Percentiles rank a stretch among this genome's conserved stretches.
These are phyloP conservation scores for Bacidia gigantensis DNA, from an alignment of 495 filamentous ascomycete species.

Conservation along the genomic window DNA sequence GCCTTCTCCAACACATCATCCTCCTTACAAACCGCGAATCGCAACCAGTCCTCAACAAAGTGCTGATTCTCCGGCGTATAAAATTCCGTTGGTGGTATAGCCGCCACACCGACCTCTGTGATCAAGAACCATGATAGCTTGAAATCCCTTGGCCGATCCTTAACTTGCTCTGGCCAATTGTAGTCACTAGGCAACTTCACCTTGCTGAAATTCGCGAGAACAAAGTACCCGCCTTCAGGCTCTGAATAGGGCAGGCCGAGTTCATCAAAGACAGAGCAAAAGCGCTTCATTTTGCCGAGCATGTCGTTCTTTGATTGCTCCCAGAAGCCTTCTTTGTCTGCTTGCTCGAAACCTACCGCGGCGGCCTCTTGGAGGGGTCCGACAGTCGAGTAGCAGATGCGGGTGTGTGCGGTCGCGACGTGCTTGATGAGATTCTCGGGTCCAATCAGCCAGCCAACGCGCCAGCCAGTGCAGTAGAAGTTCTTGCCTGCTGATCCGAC, in stretches of 20 bases:
- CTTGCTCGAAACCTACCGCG: slow-evolving; percentile 89
- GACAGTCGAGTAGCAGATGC: slow-evolving; percentile 91
- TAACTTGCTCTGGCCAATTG: slow-evolving; percentile 77
- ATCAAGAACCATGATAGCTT: slow-evolving; percentile 92
- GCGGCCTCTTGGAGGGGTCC: slow-evolving; percentile 90
- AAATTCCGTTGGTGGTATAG: slow-evolving; percentile 94
- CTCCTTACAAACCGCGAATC: slow-evolving; percentile 95
- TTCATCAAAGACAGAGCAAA: slow-evolving; percentile 81
- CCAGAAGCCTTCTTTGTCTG: slow-evolving; percentile 79
- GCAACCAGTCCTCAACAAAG: slow-evolving; percentile 80
- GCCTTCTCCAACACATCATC: slow-evolving; percentile 80
- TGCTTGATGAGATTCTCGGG: slow-evolving; percentile 82
- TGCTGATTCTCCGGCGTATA: slow-evolving; percentile 72
- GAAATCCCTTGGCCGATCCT: slow-evolving; percentile 76
- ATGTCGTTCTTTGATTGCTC: slow-evolving; percentile 70
- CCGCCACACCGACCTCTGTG: slow-evolving; percentile 86
- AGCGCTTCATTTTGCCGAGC: slow-evolving; percentile 73
- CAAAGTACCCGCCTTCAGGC: slow-evolving; percentile 93
- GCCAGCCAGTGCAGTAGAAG: slow-evolving; percentile 96
- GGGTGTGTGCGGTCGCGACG: slow-evolving; percentile 80
- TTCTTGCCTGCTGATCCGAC: slow-evolving; percentile 95
- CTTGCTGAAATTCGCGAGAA: slow-evolving; percentile 78
- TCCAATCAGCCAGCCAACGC: slow-evolving; percentile 89
- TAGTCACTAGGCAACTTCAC: slow-evolving; percentile 72
- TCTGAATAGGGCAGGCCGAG: slow-evolving; percentile 81